Evolutionary conservation across 345 rosid genomes (phyloP), one percentile per base, ranked within the genome.

Genomic region (Syzygium jambos): DNA sequence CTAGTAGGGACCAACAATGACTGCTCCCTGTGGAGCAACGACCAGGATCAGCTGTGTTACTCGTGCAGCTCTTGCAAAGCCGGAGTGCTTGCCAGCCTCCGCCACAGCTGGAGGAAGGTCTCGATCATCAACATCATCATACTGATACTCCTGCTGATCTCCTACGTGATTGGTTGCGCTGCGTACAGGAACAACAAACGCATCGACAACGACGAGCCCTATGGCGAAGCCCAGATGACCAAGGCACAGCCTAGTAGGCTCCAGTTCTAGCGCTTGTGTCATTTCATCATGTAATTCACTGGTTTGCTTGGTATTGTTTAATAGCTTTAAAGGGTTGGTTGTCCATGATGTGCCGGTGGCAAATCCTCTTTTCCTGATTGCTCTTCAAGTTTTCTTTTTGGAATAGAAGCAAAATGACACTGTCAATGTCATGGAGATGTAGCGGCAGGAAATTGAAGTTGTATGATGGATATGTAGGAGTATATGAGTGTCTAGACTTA

Each of bases 61-160:
- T 88, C 89, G 8, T 98, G 99, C 52, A 87, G 92, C 88, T 95
- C 99, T 11, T 98, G 99, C 93, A 98, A 94, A 89, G 99, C 99
- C 0, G 99, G 99, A 25, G 98, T 98, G 46, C 93, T 98, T 27
- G 99, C 93, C 80, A 98, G 96, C 92, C 88, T 98, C 51, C 96
- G 87, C 93, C 93, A 91, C 92, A 98, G 98, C 88, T 98, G 99
- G 99, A 93, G 99, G 91, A 96, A 98, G 91, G 99, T 93, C 52
- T 98, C 99, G 0, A 93, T 96, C 54, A 93, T 98, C 89, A 96
- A 98, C 92, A 95, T 98, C 3, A 91, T 95, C 51, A 94, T 98
- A 51, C 85, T 95, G 84, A 93, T 95, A 91, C 93, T 98, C 55
- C 95, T 98, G 15, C 95, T 98, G 13, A 93, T 98, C 87, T 86